These are phyloP conservation scores for Nannochloropsis limnetica DNA, from an alignment of 352 stramenopile genomes.

Conservation along the genomic window DNA sequence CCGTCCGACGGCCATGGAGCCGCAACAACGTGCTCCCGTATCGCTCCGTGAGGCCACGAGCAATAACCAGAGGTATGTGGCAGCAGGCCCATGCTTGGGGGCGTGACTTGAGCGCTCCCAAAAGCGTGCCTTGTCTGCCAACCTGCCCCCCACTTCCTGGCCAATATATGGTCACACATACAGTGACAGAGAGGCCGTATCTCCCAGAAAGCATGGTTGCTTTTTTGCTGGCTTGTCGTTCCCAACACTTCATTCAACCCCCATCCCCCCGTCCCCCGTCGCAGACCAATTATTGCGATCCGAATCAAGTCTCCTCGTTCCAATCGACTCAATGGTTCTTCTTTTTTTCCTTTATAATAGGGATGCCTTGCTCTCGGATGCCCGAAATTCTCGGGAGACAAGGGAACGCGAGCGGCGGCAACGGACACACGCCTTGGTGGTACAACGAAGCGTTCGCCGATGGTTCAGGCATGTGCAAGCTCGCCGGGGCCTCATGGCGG, in stretches of 20 bases:
- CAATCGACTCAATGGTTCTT: too few species aligned
- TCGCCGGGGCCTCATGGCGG: background rate
- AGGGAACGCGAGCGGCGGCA: background rate
- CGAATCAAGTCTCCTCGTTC: too few species aligned
- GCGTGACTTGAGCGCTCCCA: too few species aligned
- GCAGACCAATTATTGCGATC: too few species aligned
- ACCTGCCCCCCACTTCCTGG: background rate
- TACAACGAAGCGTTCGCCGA: background rate
- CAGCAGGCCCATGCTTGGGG: background rate
- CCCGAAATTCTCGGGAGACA: background rate
- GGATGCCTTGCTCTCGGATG: background rate
- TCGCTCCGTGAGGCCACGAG: too few species aligned
- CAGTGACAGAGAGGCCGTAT: background rate
- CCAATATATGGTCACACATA: background rate
- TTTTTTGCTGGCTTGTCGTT: background rate
- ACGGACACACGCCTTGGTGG: background rate
- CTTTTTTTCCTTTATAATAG: background rate
- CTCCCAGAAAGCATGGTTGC: background rate
- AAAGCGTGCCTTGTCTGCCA: background rate
- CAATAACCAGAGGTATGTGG: too few species aligned
- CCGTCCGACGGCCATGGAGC: too few species aligned
- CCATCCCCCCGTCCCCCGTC: too few species aligned
- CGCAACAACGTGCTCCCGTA: too few species aligned
- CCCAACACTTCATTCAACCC: background rate
- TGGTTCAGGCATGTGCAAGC: background rate